Conservation (phyloP, 805 yeast species). For the Starmerella gropengiesseri region DNA sequence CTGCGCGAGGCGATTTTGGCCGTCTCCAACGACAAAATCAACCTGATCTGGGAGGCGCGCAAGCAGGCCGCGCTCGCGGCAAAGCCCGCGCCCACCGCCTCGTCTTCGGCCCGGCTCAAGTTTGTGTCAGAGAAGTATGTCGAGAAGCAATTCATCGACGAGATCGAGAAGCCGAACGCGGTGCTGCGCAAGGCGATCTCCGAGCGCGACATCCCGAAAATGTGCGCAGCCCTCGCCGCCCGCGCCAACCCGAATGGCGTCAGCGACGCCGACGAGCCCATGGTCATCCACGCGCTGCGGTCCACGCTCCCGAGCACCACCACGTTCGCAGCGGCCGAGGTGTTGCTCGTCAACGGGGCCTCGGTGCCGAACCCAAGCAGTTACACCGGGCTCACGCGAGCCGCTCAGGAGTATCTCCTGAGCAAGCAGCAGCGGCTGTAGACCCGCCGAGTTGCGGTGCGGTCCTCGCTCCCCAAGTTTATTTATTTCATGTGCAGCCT, state of each 20-base stretch:
- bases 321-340: conserved; percentile 32
- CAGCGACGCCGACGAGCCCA: conserved; percentile 26
- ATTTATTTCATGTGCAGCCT: conserved; percentile 3
- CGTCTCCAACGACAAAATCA: conserved; percentile 45
- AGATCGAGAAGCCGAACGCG: conserved; percentile 29
- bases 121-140: conserved; percentile 60
- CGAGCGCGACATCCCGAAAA: conserved; percentile 26
- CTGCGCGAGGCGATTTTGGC: conserved; percentile 45
- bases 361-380: conserved; percentile 20
- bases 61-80: conserved; percentile 22
- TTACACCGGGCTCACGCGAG: conserved; percentile 16
- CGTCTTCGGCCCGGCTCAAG: conserved; percentile 40
- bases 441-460: neutral
- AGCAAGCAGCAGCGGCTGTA: conserved; percentile 10
- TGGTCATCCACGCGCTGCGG: conserved; percentile 29
- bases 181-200: conserved; percentile 30
- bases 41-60: conserved; percentile 49
- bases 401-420: conserved; percentile 13
- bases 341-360: conserved; percentile 33
- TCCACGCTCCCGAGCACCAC: conserved; percentile 24
- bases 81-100: conserved; percentile 29
- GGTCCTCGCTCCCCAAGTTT: neutral
- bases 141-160: conserved; percentile 37
- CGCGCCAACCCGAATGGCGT: conserved; percentile 32
- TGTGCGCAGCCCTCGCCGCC: conserved; percentile 31